These are phyloP conservation scores for Trichoderma gamsii DNA, from an alignment of 495 filamentous ascomycete genomes.

Conservation along the genomic window DNA sequence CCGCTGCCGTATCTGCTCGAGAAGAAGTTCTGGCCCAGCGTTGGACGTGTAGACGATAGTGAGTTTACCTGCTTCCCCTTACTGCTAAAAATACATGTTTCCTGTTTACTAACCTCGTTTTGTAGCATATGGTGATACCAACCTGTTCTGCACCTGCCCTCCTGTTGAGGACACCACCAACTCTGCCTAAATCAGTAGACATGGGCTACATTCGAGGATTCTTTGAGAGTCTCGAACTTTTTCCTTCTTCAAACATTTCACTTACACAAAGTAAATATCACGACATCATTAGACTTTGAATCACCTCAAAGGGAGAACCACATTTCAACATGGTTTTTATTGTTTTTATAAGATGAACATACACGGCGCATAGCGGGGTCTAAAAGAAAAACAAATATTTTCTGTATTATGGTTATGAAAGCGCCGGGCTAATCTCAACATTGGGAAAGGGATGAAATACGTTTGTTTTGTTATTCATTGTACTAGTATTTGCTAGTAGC, in stretches of 20 bases:
- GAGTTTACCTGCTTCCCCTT: slow-evolving; percentile 32
- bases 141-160: slow-evolving; percentile 92
- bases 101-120: slow-evolving; percentile 17
- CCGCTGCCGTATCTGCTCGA: slow-evolving; percentile 78
- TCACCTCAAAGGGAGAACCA: not conserved
- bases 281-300: not conserved
- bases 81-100: not conserved
- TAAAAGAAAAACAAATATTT: not conserved
- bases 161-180: slow-evolving; percentile 62
- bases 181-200: not conserved
- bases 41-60: slow-evolving; percentile 89
- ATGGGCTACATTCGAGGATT: not conserved
- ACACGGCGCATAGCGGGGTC: not conserved
- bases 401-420: not conserved
- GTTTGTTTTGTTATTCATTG: not conserved
- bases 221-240: not conserved
- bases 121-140: slow-evolving; percentile 79
- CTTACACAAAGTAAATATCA: not conserved
- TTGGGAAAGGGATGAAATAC: not conserved
- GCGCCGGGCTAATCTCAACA: slow-evolving; percentile 13
- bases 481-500: not conserved
- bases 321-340: slow-evolving; percentile 6
- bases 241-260: not conserved
- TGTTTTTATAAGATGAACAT: not conserved
- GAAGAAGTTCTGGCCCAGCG: slow-evolving; percentile 98